Conservation (phyloP, 2,329 filamentous ascomycete species). For the Exophiala lecanii-corni region DNA sequence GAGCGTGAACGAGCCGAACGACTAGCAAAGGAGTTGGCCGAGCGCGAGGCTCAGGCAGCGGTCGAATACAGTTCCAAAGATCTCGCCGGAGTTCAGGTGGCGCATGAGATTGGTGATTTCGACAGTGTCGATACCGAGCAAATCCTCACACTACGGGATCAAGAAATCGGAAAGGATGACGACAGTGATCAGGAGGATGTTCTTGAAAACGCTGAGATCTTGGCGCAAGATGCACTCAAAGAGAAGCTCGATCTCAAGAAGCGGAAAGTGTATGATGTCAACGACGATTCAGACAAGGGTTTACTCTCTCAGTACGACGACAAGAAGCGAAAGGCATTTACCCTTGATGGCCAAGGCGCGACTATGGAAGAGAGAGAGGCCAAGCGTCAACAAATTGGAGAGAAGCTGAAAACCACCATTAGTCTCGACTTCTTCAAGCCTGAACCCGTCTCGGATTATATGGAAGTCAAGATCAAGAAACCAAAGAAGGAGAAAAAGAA, state of each 20-base stretch:
- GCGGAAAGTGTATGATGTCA: constrained; percentile 89
- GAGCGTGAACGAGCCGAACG: constrained; percentile 65
- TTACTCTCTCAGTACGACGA: constrained; percentile 93
- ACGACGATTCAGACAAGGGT: constrained; percentile 63
- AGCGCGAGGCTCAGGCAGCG: constrained; percentile 63
- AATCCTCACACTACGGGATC: constrained; percentile 89
- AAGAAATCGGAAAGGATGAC: constrained; percentile 60
- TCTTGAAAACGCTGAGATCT: constrained; percentile 49
- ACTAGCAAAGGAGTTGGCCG: constrained; percentile 70
- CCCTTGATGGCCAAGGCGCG: constrained; percentile 71
- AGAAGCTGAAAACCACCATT: constrained; percentile 64
- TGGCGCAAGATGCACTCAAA: constrained; percentile 39
- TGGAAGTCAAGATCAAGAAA: constrained; percentile 92
- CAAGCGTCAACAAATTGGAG: constrained; percentile 50
- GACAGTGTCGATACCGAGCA: constrained; percentile 64
- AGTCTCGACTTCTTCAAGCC: constrained; percentile 70
- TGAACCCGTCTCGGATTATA: constrained; percentile 74
- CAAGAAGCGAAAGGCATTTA: constrained; percentile 85
- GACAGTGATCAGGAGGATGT: constrained; percentile 87
- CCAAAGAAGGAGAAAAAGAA: constrained; percentile 82
- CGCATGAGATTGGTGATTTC: constrained; percentile 77
- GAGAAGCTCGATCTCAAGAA: constrained; percentile 85
- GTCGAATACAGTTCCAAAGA: constrained; percentile 81
- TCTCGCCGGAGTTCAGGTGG: constrained; percentile 84
- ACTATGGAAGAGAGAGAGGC: constrained; percentile 59